Evolutionary conservation across 345 rosid species (phyloP).

Genomic region (Corchorus capsularis): DNA sequence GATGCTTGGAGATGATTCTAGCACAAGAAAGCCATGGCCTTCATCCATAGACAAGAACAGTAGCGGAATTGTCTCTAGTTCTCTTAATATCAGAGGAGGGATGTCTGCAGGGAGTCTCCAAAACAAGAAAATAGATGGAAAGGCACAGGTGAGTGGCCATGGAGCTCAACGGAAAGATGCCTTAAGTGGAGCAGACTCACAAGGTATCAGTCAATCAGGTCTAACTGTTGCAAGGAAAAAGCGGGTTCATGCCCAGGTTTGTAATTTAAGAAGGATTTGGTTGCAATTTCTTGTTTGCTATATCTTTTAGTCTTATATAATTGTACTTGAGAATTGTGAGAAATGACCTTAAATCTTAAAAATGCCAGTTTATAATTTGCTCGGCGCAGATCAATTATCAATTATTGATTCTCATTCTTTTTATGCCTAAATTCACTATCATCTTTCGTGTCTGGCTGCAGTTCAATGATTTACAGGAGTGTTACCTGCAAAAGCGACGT

Average conservation of each 20-base stretch:
- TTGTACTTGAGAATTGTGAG: background rate
- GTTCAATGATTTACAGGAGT: constrained; percentile 93
- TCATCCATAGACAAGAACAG: constrained; percentile 54
- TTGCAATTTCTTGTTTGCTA: constrained; percentile 9
- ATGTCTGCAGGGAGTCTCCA: constrained; percentile 52
- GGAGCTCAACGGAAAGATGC: constrained; percentile 75
- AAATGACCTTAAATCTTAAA: background rate
- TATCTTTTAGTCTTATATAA: background rate
- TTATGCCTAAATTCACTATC: background rate
- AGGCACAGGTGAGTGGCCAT: constrained; percentile 64
- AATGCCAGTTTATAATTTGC: background rate
- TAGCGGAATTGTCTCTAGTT: constrained; percentile 52
- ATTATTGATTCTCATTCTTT: background rate
- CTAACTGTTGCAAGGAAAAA: constrained; percentile 75
- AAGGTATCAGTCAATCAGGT: constrained; percentile 67
- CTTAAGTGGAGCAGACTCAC: constrained; percentile 70
- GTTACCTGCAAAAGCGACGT: constrained; percentile 94
- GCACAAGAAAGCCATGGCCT: constrained; percentile 63
- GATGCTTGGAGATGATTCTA: constrained; percentile 84
- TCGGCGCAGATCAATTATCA: background rate
- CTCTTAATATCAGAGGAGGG: constrained; percentile 63
- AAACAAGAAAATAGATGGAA: constrained; percentile 67
- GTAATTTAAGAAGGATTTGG: constrained; percentile 25
- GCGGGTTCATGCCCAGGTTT: constrained; percentile 89
- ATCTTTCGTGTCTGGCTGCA: constrained; percentile 34